Conservation (phyloP, 2,329 filamentous ascomycete genomes). For the Tolypocladium nubicola region DNA sequence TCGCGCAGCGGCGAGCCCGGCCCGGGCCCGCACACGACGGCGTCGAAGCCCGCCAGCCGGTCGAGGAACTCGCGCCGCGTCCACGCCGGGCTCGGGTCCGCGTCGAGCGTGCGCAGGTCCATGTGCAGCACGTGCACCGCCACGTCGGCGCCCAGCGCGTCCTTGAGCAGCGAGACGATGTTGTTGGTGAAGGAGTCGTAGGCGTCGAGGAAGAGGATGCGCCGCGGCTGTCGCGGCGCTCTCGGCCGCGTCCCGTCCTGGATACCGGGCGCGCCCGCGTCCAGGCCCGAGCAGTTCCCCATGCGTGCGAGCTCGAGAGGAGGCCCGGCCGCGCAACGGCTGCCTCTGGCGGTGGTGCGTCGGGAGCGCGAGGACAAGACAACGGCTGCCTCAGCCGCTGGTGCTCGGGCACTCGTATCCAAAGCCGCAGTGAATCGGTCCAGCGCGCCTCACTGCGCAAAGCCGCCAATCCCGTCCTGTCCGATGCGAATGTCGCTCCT, state of each 20-base stretch:
- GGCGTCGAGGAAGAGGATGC: constrained; percentile 83
- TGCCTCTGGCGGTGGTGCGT: not conserved
- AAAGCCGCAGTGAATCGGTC: not conserved
- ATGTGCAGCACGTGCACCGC: constrained; percentile 32
- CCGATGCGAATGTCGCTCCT: not conserved
- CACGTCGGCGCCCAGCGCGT: constrained; percentile 56
- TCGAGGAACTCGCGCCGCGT: constrained; percentile 29
- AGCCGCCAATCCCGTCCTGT: not conserved
- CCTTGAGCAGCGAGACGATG: constrained; percentile 72
- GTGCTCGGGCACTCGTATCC: not conserved
- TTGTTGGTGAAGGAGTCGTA: constrained; percentile 98
- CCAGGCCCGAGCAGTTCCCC: not conserved
- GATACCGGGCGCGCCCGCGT: too few species aligned
- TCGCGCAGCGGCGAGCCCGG: constrained; percentile 67
- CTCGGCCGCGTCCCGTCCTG: not conserved
- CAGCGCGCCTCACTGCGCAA: not conserved
- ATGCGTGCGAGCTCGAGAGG: not conserved
- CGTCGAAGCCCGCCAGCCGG: constrained; percentile 55
- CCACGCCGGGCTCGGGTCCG: constrained; percentile 43
- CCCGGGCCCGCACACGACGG: constrained; percentile 81
- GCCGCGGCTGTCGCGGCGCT: constrained; percentile 11
- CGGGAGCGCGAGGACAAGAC: too few species aligned
- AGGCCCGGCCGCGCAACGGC: not conserved
- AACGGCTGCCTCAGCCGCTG: not conserved
- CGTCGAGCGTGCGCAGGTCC: constrained; percentile 46